Evolutionary conservation across 805 yeast species (phyloP).

Genomic region (Starmerella apicola): DNA sequence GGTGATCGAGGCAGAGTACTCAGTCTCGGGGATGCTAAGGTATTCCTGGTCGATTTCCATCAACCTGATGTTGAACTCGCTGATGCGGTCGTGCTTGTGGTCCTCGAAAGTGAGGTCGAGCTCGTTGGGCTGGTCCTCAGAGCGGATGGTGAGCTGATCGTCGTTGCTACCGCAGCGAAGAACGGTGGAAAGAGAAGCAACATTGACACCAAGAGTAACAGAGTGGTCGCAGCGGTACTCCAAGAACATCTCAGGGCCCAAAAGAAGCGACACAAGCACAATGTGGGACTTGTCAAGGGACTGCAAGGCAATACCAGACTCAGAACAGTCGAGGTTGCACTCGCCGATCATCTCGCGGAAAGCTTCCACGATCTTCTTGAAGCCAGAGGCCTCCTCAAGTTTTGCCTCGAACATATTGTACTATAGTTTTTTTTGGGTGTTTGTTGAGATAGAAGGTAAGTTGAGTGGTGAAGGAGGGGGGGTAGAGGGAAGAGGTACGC

Average conservation of each 20-base stretch:
- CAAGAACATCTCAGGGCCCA: constrained; percentile 77
- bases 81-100: constrained; percentile 74
- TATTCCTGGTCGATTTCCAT: constrained; percentile 96
- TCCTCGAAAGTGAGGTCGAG: constrained; percentile 82
- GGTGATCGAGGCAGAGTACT: constrained; percentile 70
- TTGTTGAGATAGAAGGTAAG: not conserved
- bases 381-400: constrained; percentile 80
- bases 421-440: not conserved
- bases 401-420: constrained; percentile 84
- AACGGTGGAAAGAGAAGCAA: constrained; percentile 76
- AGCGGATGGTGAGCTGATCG: constrained; percentile 76
- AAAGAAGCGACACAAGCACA: constrained; percentile 71
- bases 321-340: constrained; percentile 95
- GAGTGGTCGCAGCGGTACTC: constrained; percentile 94
- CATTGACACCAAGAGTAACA: constrained; percentile 80
- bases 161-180: constrained; percentile 84
- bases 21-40: constrained; percentile 86
- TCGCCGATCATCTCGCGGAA: constrained; percentile 88
- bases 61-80: constrained; percentile 80
- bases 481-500: not conserved
- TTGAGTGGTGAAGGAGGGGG: not conserved
- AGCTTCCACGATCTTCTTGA: constrained; percentile 88
- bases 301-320: constrained; percentile 86
- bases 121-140: constrained; percentile 76
- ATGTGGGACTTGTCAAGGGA: constrained; percentile 98